Percentiles rank a stretch among this genome's conserved stretches.
Evolutionary conservation across 2,329 filamentous ascomycete genomes (phyloP).

Genomic region (Colletotrichum sp.): DNA sequence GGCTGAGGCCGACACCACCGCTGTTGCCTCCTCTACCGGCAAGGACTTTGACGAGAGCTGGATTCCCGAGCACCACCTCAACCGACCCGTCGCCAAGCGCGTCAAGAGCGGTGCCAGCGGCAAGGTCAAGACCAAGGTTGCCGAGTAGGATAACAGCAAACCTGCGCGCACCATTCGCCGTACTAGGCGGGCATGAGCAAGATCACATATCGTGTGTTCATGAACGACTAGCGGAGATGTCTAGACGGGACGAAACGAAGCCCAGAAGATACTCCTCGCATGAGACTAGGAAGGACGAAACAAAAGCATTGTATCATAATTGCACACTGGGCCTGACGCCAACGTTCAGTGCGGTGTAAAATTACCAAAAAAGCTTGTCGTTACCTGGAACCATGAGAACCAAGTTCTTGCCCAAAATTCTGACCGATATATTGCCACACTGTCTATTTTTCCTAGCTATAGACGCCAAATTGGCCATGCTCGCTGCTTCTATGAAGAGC

Average conservation of each 20-base stretch:
- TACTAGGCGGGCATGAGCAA: background rate
- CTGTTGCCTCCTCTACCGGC: constrained; percentile 68
- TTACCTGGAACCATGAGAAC: background rate
- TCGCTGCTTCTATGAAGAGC: background rate
- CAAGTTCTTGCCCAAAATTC: background rate
- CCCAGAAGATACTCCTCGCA: background rate
- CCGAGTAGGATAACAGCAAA: constrained; percentile 7
- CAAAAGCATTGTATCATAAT: constrained; percentile 17
- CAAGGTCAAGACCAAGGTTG: constrained; percentile 37
- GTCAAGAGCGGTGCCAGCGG: constrained; percentile 62
- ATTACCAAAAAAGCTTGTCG: background rate
- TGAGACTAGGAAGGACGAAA: background rate
- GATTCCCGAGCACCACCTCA: constrained; percentile 90
- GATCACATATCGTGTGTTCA: background rate
- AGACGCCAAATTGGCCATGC: background rate
- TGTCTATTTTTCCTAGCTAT: background rate
- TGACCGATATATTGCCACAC: background rate
- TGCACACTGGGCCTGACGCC: background rate
- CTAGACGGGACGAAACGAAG: background rate
- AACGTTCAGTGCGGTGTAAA: background rate
- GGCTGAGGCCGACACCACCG: constrained; percentile 73
- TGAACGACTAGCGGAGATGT: background rate
- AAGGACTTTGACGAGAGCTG: constrained; percentile 90
- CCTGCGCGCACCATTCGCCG: background rate
- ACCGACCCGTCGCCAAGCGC: constrained; percentile 76